phyloP scores from a whole-genome alignment of 2,329 filamentous ascomycete species.

The Endoconidiophora laricicola region DNA sequence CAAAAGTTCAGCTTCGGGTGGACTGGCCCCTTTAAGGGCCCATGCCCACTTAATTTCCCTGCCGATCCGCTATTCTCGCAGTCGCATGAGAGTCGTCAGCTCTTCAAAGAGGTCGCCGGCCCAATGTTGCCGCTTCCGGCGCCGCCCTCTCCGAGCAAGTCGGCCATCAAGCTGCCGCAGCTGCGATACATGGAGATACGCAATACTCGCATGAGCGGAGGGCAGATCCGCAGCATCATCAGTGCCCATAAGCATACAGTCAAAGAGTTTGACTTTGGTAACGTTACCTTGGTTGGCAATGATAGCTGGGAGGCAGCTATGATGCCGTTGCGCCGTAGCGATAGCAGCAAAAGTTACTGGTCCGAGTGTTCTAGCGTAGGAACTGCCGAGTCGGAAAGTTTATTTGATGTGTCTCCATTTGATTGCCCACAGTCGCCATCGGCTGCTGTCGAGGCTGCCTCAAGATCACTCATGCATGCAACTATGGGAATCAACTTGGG shows the following conservation, averaged over 20 bases:
- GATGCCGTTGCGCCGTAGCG: conserved; percentile 42
- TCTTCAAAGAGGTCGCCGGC: conserved; percentile 47
- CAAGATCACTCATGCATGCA: conserved; percentile 29
- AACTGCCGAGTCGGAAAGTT: conserved; percentile 1
- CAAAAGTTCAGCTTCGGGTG: conserved; percentile 63
- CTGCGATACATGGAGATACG: conserved; percentile 53
- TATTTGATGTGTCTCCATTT: background rate
- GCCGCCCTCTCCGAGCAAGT: conserved; percentile 28
- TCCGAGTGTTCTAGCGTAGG: conserved; percentile 16
- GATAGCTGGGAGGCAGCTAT: conserved; percentile 73
- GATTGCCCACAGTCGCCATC: conserved; percentile 22
- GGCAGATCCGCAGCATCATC: conserved; percentile 55
- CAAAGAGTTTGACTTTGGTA: conserved; percentile 64
- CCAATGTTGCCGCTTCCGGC: conserved; percentile 38
- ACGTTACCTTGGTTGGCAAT: conserved; percentile 47
- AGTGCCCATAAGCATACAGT: conserved; percentile 49
- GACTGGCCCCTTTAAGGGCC: conserved; percentile 54
- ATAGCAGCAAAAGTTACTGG: conserved; percentile 23
- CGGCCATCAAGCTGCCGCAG: conserved; percentile 46
- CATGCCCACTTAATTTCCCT: conserved; percentile 54
- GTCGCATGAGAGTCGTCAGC: conserved; percentile 21
- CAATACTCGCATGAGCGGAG: conserved; percentile 55
- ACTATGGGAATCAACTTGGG: conserved; percentile 21
- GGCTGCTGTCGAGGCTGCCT: conserved; percentile 37
- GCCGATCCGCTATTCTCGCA: conserved; percentile 27